A percentile compares a stretch with the other conserved stretches of the same genome.
These are phyloP conservation scores for Stephania cephalantha DNA, from an alignment of 164 flowering plant species.

Conservation along the genomic window DNA sequence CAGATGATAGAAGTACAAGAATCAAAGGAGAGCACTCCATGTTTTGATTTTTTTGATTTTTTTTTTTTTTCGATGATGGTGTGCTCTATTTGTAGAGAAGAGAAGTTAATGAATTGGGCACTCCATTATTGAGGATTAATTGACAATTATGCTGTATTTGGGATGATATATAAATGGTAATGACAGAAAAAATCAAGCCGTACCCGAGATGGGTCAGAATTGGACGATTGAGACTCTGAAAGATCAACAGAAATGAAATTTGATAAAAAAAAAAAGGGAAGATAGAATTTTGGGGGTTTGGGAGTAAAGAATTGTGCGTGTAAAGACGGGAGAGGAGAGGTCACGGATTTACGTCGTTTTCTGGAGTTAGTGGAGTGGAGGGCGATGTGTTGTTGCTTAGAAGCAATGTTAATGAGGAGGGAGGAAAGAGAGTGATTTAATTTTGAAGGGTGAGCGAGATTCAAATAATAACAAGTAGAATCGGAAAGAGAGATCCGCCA, in stretches of 20 bases:
- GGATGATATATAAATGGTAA: neutral
- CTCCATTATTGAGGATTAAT: neutral
- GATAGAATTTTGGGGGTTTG: neutral
- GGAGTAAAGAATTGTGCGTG: neutral
- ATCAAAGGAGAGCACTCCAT: constrained; percentile 10
- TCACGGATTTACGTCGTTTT: constrained; percentile 3
- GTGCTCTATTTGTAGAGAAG: neutral
- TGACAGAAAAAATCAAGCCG: neutral
- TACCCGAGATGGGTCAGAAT: neutral
- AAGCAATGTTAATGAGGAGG: neutral
- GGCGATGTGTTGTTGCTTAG: neutral
- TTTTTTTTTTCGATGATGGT: neutral
- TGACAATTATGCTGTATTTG: neutral
- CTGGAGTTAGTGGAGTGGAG: neutral
- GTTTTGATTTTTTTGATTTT: neutral
- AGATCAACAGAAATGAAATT: neutral
- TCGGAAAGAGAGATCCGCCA: too few relatives aligned
- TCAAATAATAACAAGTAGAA: too few relatives aligned
- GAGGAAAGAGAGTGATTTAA: too few relatives aligned
- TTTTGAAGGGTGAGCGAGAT: too few relatives aligned
- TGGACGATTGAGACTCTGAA: neutral
- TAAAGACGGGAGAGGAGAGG: neutral
- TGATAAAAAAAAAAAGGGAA: neutral
- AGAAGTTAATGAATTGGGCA: neutral
- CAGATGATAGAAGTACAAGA: neutral